phyloP scores from a whole-genome alignment of 345 rosid species.

The Diplotaxis tenuifolia region DNA sequence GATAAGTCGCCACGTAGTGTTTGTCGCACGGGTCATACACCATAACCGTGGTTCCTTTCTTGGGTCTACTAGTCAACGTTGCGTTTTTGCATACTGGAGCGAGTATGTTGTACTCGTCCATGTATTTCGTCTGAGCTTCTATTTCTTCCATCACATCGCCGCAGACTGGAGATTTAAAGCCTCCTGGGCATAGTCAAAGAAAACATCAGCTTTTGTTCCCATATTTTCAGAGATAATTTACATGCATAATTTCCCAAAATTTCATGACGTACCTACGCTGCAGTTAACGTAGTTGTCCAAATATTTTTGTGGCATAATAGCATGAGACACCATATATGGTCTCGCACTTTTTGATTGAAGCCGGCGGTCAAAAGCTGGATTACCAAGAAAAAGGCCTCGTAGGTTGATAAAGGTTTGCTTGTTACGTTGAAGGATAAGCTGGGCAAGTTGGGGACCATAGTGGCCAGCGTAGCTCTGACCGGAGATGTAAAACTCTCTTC shows the following conservation, averaged over 20 bases:
- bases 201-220: background rate
- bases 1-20: constrained; percentile 46
- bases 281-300: constrained; percentile 17
- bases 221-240: too few relatives aligned
- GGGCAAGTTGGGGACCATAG: constrained; percentile 49
- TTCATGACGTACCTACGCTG: background rate
- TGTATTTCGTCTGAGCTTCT: background rate
- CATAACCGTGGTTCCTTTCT: constrained; percentile 46
- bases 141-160: background rate
- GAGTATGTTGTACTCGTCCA: constrained; percentile 68
- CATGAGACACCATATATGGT: constrained; percentile 56
- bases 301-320: constrained; percentile 57
- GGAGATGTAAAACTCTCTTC: background rate
- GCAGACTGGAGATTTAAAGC: too few relatives aligned
- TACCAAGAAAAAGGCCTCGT: constrained; percentile 51
- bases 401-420: constrained; percentile 53
- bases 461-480: background rate
- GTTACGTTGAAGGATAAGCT: constrained; percentile 53
- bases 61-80: constrained; percentile 36
- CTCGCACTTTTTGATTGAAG: constrained; percentile 5
- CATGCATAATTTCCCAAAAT: background rate
- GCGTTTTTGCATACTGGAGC: constrained; percentile 55
- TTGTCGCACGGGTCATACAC: constrained; percentile 56
- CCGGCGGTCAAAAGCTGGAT: background rate
- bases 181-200: background rate